Base-by-base conservation (phyloP, 2,329 filamentous ascomycete genomes). In the Penicillium glabrum region DNA sequence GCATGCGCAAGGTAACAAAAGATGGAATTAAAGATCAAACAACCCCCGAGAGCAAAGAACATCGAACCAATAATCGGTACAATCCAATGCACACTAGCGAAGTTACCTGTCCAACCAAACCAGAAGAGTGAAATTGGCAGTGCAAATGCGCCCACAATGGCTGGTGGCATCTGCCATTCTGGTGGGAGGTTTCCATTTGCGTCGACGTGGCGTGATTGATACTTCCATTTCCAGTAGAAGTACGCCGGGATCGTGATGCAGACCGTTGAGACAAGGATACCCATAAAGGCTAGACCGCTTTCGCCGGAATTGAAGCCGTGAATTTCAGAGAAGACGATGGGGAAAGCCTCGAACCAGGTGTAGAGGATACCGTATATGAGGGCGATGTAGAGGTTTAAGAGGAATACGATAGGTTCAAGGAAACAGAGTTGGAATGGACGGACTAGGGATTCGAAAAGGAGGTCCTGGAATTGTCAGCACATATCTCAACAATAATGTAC, bases 1-100 rank as follows among this genome's bases (percentile, higher is more conserved):
- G 87, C 86, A 61, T 85, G 86, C 33, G 89, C 83, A 81, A 89
- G 88, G 74, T 90, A 90, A 71, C 89, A 86, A 63, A 89, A 88
- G 7, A 86, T 88, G 3, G 86, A 84, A 82, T 89, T 88, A 75
- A 89, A 89, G 53, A 89, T 89, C 31, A 83, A 74, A 60, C 86
- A 88, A 62, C 89, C 90, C 53, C 87, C 87, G 33, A 90, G 83
- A 16, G 86, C 86, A 53, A 90, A 85, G 35, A 89, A 76, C 19
- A 79, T 79, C 1, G 82, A 82, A 55, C 85, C 88, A 46, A 89
- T 72, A 78, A 88, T 85, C 5, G 85, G 84, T 0, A 81, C 84
- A 29, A 89, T 84, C 88, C 88, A 90, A 64, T 85, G 83, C 3
- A 82, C 52, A 8, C 84, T 74, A 82, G 0, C 65, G 37, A 67